A percentile compares a stretch with the other conserved stretches of the same genome.
Evolutionary conservation across 352 stramenopile genomes (phyloP).

Genomic region (Pythium monospermum): DNA sequence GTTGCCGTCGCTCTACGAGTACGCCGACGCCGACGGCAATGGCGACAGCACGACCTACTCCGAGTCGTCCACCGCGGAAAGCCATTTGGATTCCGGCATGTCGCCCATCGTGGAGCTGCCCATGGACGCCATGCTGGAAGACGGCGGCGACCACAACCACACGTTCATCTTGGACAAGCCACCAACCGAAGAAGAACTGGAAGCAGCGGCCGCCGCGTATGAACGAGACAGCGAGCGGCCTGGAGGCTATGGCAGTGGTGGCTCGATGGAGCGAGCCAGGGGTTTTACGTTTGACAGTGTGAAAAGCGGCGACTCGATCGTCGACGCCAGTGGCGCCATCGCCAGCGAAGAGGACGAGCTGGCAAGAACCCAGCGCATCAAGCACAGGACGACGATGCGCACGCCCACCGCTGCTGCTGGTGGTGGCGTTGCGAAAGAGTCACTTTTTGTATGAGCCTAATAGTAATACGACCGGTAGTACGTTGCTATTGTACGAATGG

Average conservation of each 20-base stretch:
- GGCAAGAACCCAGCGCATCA: conserved; percentile 9
- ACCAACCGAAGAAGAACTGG: conserved; percentile 4
- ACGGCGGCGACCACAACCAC: conserved; percentile 8
- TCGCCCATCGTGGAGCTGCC: conserved; percentile 44
- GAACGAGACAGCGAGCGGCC: conserved; percentile 8
- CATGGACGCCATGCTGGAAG: conserved; percentile 49
- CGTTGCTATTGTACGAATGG: no score
- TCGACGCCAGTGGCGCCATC: neutral
- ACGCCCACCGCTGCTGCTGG: no score
- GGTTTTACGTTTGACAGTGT: conserved; percentile 17
- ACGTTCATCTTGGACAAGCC: conserved; percentile 31
- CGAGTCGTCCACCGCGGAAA: conserved; percentile 28
- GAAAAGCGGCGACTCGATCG: conserved; percentile 4
- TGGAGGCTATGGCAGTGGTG: neutral
- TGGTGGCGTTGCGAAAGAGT: no score
- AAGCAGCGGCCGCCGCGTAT: neutral
- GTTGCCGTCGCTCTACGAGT: conserved; percentile 64
- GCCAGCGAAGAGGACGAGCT: conserved; percentile 13
- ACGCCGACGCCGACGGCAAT: conserved; percentile 49
- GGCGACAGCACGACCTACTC: no score
- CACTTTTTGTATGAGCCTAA: no score
- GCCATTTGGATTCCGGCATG: conserved; percentile 32
- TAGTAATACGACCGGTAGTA: no score
- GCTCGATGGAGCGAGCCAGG: neutral
- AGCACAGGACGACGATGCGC: conserved; percentile 14